Base-by-base conservation (phyloP, 768 basidiomycete genomes). In the Trametes meyenii region DNA sequence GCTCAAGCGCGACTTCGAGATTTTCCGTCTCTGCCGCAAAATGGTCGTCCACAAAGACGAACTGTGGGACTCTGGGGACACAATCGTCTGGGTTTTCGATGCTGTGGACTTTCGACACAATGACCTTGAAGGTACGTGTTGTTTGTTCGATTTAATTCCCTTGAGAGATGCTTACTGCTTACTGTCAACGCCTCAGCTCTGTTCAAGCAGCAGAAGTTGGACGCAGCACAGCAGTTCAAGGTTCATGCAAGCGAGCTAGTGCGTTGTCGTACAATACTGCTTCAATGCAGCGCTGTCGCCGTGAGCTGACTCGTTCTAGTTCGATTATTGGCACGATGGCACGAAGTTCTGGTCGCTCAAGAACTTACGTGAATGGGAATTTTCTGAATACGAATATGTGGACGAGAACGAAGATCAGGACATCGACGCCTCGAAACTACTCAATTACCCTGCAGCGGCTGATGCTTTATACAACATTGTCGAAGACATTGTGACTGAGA, bases 1-100 rank as follows among this genome's bases (percentile, higher is more conserved):
- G 0, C 61, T 77, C 23, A 66, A 70, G 44, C 69, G 74, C 33
- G 74, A 78, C 65, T 65, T 75, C 29, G 67, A 73, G 42, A 72
- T 75, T 24, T 65, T 79, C 38, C 67, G 69, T 21, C 55, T 74
- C 5, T 70, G 69, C 6, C 63, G 65, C 23, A 71, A 42, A 12
- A 64, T 65, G 2, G 55, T 74, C 2, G 42, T 77, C 0, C 65
- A 75, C n/a, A 62, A 66, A 8, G 66, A 71, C 50, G 73, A 76
- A 35, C 52, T 76, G 2, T 62, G 43, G 58, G 73, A 73, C 21
- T 52, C 69, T 5, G 56, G 50, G 1, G 63, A 68, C 35, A 70
- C 69, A 0, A 48, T 73, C 17, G 39, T 39, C 11, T 69, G 62
- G 54, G 60, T 69, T 4, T 50, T 68, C 11, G 50, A 42, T 10